Conservation (phyloP, 306 rosid genomes). For the Rubus idaeus region DNA sequence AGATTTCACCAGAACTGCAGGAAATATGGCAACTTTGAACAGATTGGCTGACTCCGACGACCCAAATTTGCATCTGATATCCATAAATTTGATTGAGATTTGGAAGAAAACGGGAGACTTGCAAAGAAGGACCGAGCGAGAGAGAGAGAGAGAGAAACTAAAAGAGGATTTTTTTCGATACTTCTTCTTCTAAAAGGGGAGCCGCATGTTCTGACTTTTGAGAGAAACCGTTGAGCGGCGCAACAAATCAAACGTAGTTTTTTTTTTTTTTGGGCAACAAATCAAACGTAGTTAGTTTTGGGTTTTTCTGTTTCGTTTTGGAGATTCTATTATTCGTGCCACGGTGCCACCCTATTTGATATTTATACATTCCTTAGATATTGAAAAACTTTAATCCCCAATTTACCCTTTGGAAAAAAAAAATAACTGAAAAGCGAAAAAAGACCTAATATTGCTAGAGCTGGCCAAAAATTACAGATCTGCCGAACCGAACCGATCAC, state of each 20-base stretch:
- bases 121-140: neutral
- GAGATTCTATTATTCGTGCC: too few species aligned
- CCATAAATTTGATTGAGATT: conserved; percentile 7
- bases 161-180: too few species aligned
- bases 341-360: too few species aligned
- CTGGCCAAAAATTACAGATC: too few species aligned
- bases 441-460: too few species aligned
- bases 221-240: neutral
- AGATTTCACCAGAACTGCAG: neutral
- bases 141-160: neutral
- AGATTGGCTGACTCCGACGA: neutral
- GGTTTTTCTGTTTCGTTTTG: too few species aligned
- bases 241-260: too few species aligned
- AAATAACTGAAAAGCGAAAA: too few species aligned
- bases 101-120: neutral
- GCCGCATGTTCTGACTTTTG: neutral
- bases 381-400: neutral
- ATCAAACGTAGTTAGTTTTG: too few species aligned
- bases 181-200: neutral
- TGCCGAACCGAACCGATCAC: too few species aligned
- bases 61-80: neutral
- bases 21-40: neutral
- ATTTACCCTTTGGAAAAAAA: neutral
- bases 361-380: too few species aligned
- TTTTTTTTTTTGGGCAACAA: too few species aligned